A percentile compares a stretch with the other conserved stretches of the same genome.
These are phyloP conservation scores for Gossypium herbaceum DNA, from an alignment of 345 rosid species.

Conservation along the genomic window DNA sequence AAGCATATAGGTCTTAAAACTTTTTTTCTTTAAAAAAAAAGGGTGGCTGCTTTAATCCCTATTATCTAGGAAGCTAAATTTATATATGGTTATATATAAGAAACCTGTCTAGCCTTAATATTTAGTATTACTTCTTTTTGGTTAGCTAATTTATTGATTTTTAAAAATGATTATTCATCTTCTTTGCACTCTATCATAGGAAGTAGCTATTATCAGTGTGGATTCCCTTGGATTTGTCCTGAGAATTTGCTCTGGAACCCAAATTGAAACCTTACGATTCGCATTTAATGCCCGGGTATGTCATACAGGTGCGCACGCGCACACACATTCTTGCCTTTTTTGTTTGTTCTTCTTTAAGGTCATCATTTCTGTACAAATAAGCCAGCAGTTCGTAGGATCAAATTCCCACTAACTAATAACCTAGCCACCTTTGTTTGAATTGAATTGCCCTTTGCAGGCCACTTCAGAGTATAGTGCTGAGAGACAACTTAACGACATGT, in stretches of 20 bases:
- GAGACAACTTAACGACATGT: slow-evolving; percentile 61
- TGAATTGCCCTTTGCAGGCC: slow-evolving; percentile 1
- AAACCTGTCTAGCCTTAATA: not conserved
- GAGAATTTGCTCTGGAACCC: slow-evolving; percentile 87
- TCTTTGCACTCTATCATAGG: slow-evolving; percentile 37
- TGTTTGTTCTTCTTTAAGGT: not conserved
- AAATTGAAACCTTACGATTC: slow-evolving; percentile 79
- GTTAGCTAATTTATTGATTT: not conserved
- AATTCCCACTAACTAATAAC: not conserved
- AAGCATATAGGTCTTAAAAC: not conserved
- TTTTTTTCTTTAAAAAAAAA: not conserved
- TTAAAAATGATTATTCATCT: slow-evolving; percentile 6
- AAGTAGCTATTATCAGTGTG: slow-evolving; percentile 54
- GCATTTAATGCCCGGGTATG: slow-evolving; percentile 57
- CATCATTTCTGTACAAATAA: not conserved
- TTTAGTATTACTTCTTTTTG: not conserved
- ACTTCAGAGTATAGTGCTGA: slow-evolving; percentile 68
- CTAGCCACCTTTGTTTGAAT: not conserved
- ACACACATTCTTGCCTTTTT: not conserved
- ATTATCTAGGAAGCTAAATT: not conserved
- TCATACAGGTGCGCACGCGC: not conserved
- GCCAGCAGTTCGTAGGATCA: not conserved
- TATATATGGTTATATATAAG: not conserved
- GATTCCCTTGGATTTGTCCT: slow-evolving; percentile 85
- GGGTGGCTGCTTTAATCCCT: not conserved